Evolutionary conservation across 1,284 basidiomycete genomes (phyloP), one percentile per base, ranked within the genome.

Genomic region (Ustilago vetiveriae): DNA sequence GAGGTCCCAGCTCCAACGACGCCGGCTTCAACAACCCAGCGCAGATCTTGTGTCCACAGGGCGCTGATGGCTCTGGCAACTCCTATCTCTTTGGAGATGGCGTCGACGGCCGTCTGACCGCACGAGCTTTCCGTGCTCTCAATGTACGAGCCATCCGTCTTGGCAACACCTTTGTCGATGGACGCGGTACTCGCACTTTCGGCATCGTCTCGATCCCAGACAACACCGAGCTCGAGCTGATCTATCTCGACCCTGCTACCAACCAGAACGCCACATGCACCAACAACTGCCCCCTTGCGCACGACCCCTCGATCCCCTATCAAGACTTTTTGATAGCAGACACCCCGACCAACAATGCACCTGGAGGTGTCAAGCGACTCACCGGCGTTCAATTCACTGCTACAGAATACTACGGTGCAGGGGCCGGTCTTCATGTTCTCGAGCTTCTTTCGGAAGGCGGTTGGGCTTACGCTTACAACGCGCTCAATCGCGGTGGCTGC

Each of bases 401-500:
- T 21, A 88, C 89, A 8, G 84, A 85, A 40, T 94, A 90, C 87
- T 87, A 86, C 45, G 95, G 94, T 23, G 83, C 85, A 10, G 88
- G 89, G 6, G 87, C 92, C 3, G 96, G 93, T 53, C 84, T 98
- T 44, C 91, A 95, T 82, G 85, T 96, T 48, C 82, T 98, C 35
- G 92, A 98, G 81, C 85, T 98, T 8, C 88, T 98, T 11, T 94
- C 92, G 0, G 90, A 91, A 9, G 95, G 95, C 64, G 72, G 72
- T 23, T 73, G 58, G 53, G 72, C 77, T 16, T 77, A 72, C 53
- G 78, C 79, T 24, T 76, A 78, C 70, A 59, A 74, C 32, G 71
- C 67, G 16, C 65, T 76, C 49, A 81, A 81, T 60, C 72, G 72
- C 13, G 72, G 60, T 32, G 48, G 37, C 11, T 77, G 74, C 47